Base-by-base conservation (phyloP, 805 yeast species). In the Yamadazyma philogaea region DNA sequence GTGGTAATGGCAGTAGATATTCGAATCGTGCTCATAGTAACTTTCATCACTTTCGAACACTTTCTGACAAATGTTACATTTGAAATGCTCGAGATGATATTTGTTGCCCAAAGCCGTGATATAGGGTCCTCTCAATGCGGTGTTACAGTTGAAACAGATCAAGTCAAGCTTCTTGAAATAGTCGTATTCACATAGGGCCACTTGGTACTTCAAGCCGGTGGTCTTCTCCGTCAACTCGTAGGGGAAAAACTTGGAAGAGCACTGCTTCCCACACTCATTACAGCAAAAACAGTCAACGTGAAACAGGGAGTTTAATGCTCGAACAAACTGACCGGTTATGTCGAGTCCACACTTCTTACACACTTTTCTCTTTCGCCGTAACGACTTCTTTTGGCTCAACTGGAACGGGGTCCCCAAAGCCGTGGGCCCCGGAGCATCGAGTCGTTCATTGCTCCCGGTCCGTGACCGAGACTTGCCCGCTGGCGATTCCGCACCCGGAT, bases 81-180 rank as follows among this genome's bases (percentile, higher is more conserved):
- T 85, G 64, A 95, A 93, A 64, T 93, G 99, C 52, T 93, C 96
- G 40, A 91, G 82, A 56, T 93, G 98, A 61, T 88, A 93, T 56
- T 91, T 86, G 52, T 82, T 80, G 10, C 95, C 96, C 54, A 90
- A 77, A 0, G 97, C 97, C 1, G 96, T 90, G 45, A 90, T 89
- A 64, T 91, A 91, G 1, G 96, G 85, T 0, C 97, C 97, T 53
- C 96, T 68, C 39, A 95, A 71, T 3, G 96, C 96, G 19, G 76
- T 78, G 49, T 87, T 79, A 66, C 99, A 93, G 14, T 81, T 85
- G 56, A 75, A 77, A 58, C 99, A 93, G n/a, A 93, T 77, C 39
- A 93, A 73, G 44, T 87, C 85, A 43, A 89, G 76, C 52, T 95
- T 77, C 57, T 78, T 81, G 69, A 93, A 93, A 61, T 89, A 93